Evolutionary conservation across 768 basidiomycete genomes (phyloP).

Genomic region (Roridomyces roridus): DNA sequence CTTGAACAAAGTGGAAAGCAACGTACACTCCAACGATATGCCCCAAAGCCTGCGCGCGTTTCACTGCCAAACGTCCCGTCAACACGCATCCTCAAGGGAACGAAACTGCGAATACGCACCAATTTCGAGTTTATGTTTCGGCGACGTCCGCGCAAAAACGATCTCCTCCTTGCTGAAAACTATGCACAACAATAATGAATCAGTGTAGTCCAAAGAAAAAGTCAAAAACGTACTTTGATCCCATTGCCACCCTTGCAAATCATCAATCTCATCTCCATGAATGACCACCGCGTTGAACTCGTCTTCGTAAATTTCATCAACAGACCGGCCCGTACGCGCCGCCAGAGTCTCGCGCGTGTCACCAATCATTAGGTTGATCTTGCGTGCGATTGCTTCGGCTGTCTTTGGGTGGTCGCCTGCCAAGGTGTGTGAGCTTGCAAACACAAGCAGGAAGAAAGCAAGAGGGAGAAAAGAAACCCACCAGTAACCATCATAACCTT

Average conservation of each 20-base stretch:
- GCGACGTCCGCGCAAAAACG: slow-evolving; percentile 75
- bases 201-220: too few species aligned
- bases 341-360: slow-evolving; percentile 68
- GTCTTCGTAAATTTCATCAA: slow-evolving; percentile 70
- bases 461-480: too few species aligned
- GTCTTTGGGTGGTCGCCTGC: slow-evolving; percentile 77
- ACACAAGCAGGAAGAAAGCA: too few species aligned
- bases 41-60: slow-evolving; percentile 72
- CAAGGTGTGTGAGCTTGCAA: too few species aligned
- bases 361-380: slow-evolving; percentile 72
- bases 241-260: slow-evolving; percentile 75
- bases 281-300: slow-evolving; percentile 71
- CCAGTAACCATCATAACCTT: slow-evolving; percentile 83
- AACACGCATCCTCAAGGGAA: background rate
- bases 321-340: slow-evolving; percentile 57
- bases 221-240: slow-evolving; percentile 72
- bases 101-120: slow-evolving; percentile 47
- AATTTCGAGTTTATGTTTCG: slow-evolving; percentile 77
- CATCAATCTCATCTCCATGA: slow-evolving; percentile 73
- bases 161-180: slow-evolving; percentile 74
- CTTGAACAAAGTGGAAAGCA: background rate
- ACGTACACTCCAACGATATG: slow-evolving; percentile 77
- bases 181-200: too few species aligned
- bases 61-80: slow-evolving; percentile 49
- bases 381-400: slow-evolving; percentile 74